These are phyloP conservation scores for Ascomycota sp. DNA, from an alignment of 2,329 filamentous ascomycete species.

Conservation along the genomic window DNA sequence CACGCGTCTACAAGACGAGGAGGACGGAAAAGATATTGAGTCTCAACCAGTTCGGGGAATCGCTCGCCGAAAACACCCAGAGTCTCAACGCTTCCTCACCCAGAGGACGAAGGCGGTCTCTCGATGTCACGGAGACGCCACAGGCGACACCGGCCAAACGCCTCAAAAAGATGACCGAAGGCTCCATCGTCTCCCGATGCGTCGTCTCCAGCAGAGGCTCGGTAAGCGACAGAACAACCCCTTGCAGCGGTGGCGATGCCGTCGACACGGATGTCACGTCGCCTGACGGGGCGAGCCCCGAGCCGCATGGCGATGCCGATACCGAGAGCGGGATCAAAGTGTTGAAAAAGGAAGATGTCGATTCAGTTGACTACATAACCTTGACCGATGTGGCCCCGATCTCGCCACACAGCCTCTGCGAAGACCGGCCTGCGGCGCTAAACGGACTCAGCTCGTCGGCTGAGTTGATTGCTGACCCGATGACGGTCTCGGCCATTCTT, in stretches of 20 bases:
- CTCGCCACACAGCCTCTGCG: conserved; percentile 12
- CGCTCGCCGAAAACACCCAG: no score
- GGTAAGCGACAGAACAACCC: conserved; percentile 8
- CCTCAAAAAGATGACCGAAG: conserved; percentile 14
- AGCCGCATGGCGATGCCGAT: no score
- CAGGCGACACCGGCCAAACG: conserved; percentile 34
- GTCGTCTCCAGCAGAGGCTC: conserved; percentile 19
- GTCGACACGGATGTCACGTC: conserved; percentile 25
- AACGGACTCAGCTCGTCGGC: no score
- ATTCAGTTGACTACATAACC: conserved; percentile 1
- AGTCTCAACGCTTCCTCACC: conserved; percentile 7
- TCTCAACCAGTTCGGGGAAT: no score
- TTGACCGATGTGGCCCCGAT: conserved; percentile 6
- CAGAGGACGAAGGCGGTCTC: conserved; percentile 17
- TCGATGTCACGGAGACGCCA: conserved; percentile 27
- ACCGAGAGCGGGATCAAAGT: no score
- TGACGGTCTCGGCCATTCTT: not conserved
- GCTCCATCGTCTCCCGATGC: conserved; percentile 8
- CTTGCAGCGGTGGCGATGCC: conserved; percentile 9
- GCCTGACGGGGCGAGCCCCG: conserved; percentile 26
- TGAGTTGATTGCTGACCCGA: no score
- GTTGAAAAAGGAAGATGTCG: conserved; percentile 3
- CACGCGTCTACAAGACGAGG: conserved; percentile 22
- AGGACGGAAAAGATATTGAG: no score
- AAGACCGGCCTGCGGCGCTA: conserved; percentile 8